A percentile compares a stretch with the other conserved stretches of the same genome.
Evolutionary conservation across 768 basidiomycete species (phyloP).

Genomic region (Kwoniella bestiolae): DNA sequence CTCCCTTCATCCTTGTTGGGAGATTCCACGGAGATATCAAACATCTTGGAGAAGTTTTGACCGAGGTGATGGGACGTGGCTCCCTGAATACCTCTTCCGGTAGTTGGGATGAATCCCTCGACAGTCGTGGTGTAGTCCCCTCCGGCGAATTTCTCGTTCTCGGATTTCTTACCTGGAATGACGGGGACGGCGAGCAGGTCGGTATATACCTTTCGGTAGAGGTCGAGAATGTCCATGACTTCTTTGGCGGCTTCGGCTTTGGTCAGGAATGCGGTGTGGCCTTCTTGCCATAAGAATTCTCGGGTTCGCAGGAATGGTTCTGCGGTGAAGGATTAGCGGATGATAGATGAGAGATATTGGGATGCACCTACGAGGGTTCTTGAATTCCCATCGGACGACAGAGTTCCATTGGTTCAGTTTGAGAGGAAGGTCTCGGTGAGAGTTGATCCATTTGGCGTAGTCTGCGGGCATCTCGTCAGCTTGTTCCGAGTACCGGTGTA

Average conservation of each 20-base stretch:
- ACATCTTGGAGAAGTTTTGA: slow-evolving; percentile 99
- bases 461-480: slow-evolving; percentile 61
- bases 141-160: slow-evolving; percentile 99
- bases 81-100: slow-evolving; percentile 95
- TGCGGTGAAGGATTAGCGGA: slow-evolving; percentile 47
- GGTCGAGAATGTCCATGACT: slow-evolving; percentile 90
- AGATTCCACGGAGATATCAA: slow-evolving; percentile 95
- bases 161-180: slow-evolving; percentile 94
- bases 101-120: slow-evolving; percentile 96
- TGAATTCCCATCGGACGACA: slow-evolving; percentile 99
- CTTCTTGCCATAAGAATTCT: slow-evolving; percentile 99
- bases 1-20: slow-evolving; percentile 64
- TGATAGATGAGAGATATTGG: neutral
- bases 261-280: slow-evolving; percentile 91
- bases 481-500: neutral
- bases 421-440: slow-evolving; percentile 92
- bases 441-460: slow-evolving; percentile 98
- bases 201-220: slow-evolving; percentile 93
- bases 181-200: slow-evolving; percentile 97
- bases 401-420: slow-evolving; percentile 99
- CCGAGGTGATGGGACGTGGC: slow-evolving; percentile 98
- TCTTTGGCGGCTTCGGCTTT: slow-evolving; percentile 88
- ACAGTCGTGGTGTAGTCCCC: slow-evolving; percentile 97
- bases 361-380: slow-evolving; percentile 81
- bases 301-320: slow-evolving; percentile 98